phyloP scores from a whole-genome alignment of 495 filamentous ascomycete species.

The Penicillium ucsense region DNA sequence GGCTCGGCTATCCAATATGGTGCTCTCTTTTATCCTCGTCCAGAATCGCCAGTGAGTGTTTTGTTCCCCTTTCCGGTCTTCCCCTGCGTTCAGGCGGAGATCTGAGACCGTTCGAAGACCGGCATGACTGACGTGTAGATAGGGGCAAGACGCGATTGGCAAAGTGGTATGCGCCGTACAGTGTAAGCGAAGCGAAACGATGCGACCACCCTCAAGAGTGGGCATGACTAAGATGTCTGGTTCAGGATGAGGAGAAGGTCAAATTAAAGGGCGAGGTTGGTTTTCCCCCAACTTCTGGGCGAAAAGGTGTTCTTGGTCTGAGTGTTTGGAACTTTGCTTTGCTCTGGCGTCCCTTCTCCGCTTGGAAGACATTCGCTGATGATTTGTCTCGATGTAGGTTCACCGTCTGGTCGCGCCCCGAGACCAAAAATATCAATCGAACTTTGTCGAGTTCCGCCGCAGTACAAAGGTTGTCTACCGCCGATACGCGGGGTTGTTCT shows the following conservation, averaged over 20 bases:
- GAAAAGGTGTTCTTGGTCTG: too few species aligned
- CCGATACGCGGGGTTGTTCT: constrained; percentile 94
- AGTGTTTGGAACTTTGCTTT: too few species aligned
- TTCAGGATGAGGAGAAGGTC: constrained; percentile 84
- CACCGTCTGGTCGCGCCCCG: constrained; percentile 95
- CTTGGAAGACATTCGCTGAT: background rate
- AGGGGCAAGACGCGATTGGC: constrained; percentile 98
- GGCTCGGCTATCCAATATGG: constrained; percentile 40
- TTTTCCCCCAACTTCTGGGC: constrained; percentile 4
- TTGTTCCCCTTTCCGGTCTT: too few species aligned
- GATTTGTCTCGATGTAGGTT: constrained; percentile 42
- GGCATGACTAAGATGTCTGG: background rate
- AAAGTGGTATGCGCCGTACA: constrained; percentile 98
- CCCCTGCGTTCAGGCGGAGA: too few species aligned
- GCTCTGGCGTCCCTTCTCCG: too few species aligned
- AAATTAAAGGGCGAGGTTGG: constrained; percentile 81
- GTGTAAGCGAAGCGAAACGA: constrained; percentile 36
- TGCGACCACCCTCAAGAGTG: background rate
- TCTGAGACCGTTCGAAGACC: background rate
- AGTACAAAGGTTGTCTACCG: constrained; percentile 93
- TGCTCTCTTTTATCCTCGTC: constrained; percentile 91
- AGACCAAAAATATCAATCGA: constrained; percentile 98
- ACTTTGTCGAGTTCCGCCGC: constrained; percentile 83
- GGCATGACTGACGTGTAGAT: constrained; percentile 14
- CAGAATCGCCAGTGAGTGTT: constrained; percentile 83